A percentile compares a stretch with the other conserved stretches of the same genome.
phyloP scores from a whole-genome alignment of 2,329 filamentous ascomycete genomes.

The Pseudocercospora vitis region DNA sequence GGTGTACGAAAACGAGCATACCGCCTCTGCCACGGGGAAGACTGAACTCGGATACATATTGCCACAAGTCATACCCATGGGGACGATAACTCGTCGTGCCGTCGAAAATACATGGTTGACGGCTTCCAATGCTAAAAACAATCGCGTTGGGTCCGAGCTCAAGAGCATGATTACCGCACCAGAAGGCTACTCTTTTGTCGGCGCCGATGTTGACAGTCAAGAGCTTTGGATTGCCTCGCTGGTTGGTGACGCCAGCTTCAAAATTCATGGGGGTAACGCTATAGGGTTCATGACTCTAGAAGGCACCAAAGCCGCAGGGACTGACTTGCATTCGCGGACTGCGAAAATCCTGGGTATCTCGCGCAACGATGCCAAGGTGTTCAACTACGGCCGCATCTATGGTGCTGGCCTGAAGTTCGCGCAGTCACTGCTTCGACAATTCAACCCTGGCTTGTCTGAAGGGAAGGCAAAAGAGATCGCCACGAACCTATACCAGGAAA shows the following conservation, averaged over 20 bases:
- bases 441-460: slow-evolving; percentile 83
- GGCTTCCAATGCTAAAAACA: slow-evolving; percentile 93
- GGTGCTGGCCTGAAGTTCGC: slow-evolving; percentile 96
- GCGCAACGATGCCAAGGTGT: slow-evolving; percentile 92
- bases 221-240: slow-evolving; percentile 98
- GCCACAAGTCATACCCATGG: slow-evolving; percentile 96
- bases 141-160: slow-evolving; percentile 91
- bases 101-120: slow-evolving; percentile 99
- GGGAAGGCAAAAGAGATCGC: slow-evolving; percentile 74
- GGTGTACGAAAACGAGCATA: slow-evolving; percentile 71
- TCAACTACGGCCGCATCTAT: slow-evolving; percentile 98
- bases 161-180: slow-evolving; percentile 97
- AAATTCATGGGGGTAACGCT: slow-evolving; percentile 91
- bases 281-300: slow-evolving; percentile 99
- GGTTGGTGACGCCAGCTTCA: slow-evolving; percentile 90
- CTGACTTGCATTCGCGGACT: slow-evolving; percentile 91
- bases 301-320: slow-evolving; percentile 89
- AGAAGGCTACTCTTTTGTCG: slow-evolving; percentile 87
- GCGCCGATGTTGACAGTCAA: slow-evolving; percentile 94
- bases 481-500: slow-evolving; percentile 77
- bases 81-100: slow-evolving; percentile 87
- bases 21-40: slow-evolving; percentile 30
- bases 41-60: slow-evolving; percentile 75
- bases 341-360: slow-evolving; percentile 90
- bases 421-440: slow-evolving; percentile 83